Base-by-base conservation (phyloP, 2,329 filamentous ascomycete genomes). In the Sporothrix mexicana region DNA sequence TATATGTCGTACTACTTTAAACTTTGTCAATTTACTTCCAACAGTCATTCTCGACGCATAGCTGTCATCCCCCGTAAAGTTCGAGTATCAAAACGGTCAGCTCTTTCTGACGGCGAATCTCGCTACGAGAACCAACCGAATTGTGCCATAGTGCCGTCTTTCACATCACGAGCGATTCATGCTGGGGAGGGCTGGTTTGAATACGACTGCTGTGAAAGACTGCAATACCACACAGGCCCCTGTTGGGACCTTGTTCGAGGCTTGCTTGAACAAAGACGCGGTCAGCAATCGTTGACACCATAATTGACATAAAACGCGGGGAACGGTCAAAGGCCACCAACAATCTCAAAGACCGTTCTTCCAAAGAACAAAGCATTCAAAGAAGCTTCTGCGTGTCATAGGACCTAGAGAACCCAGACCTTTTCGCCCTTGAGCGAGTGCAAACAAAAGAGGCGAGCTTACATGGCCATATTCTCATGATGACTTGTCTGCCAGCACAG, bases 351-450 rank as follows among this genome's bases (percentile, higher is more conserved):
- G 20, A 8, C 9, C 61, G 13, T n/a, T 62, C 9, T 23, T 20
- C 36, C 41, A 36, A 17, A n/a, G 57, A 30, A 30, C 9, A 62
- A 43, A n/a, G 23, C 59, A 10, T 12, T 43, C 36, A 62, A 62
- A 62, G 59, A 66, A 47, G 41, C 41, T 17, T 10, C n/a, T 5
- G 7, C 12, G 36, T 45, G 61, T 66, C 61, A 66, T 66, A 45
- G 41, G 61, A 25, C 61, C 20, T 25, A 2, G 5, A 10, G 10
- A 57, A 15, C 12, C 55, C 25, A 15, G 25, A 17, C 12, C 25
- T 59, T 41, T 36, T 12, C 55, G 25, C 8, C 23, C 51, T 10
- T 10, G 23, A 17, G 51, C 20, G 51, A 25, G 51, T 55, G 20
- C 20, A 23, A 55, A 25, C 51, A 55, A 10, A 25, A 55, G 30